Evolutionary conservation across 345 rosid species (phyloP), one percentile per base, ranked within the genome.

Genomic region (Schrenkiella parvula): DNA sequence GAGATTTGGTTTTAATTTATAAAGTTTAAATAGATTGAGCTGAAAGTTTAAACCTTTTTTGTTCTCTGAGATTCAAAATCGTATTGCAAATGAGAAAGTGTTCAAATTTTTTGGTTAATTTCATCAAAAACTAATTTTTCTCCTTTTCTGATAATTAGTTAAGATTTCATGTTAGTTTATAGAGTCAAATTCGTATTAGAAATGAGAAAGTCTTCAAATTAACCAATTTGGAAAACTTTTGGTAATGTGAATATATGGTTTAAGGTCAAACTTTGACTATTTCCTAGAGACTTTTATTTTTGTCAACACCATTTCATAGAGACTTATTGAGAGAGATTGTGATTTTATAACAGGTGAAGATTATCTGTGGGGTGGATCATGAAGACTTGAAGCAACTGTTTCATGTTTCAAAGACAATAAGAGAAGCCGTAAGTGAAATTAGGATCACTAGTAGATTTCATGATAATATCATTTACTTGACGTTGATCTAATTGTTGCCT

Each of bases 341-440:
- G 58, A 43, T 37, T 29, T n/a, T 3, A 57, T 13, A 68, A 5
- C 90, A 93, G 96, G 80, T 91, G 79, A 79, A 73, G 80, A 78
- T 93, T 66, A 76, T 93, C 2, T 88, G 92, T 34, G 83, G 86
- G 4, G 97, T 89, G 21, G 84, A 86, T 48, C 96, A 90, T 56
- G 85, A 82, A 31, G 98, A 93, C 67, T 77, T 93, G 84, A 86
- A 89, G 78, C 92, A 78, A 68, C 86, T 93, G 50, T 69, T 76
- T 37, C 79, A 62, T 12, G 96, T 93, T 39, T 93, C 97, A 2
- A 88, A 83, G 78, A 53, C 86, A 9, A 75, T 86, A 48, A 82
- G 83, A 78, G 89, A 89, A 78, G 89, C 91, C 72, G 97, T 93
- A 72, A 87, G 96, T 80, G 37, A 34, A 29, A 14, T 8, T 41